Base-by-base conservation (phyloP, 1,284 basidiomycete species). In the Fomitopsis palustris region DNA sequence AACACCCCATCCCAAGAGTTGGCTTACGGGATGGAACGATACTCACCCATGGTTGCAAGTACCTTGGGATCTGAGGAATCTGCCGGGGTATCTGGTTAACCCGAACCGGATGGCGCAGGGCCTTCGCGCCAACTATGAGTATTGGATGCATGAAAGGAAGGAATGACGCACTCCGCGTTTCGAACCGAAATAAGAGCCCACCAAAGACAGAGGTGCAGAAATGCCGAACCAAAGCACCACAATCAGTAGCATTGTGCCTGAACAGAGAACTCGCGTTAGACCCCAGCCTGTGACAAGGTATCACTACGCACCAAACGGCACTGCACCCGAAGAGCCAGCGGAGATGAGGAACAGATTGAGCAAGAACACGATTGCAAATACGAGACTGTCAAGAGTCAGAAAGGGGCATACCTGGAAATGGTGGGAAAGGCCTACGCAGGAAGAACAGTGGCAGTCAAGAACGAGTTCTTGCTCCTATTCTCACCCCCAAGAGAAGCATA, bases 191-290 rank as follows among this genome's bases (percentile, higher is more conserved):
- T 92, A 91, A 12, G 86, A 83, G 21, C 88, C 88, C 43, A 90
- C 73, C 17, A 84, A 81, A 27, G 89, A 90, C 53, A 91, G 79
- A 0, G 96, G 96, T 0, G 93, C 90, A 35, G 95, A 95, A 61
- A 98, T 94, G 52, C 95, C 87, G 74, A 95, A 97, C 96, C 96
- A 99, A n/a, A 99, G 77, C 9, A 93, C 71, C 19, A 96, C 85
- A 62, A 99, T 92, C 21, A 95, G 82, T 43, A 95, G 77, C 80
- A 98, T 90, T 0, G 96, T 96, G 41, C 90, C 88, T 90, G 54
- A 14, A 23, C 16, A 25, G 8, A 25, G 42, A 52, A 23, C 55
- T 53, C 3, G 58, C n/a, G 16, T 54, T 42, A 45, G 33, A 42
- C n/a, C 31, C 27, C 39, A 27, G 35, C 39, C 19, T 7, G 38